Percentiles rank a stretch among this genome's conserved stretches.
phyloP scores from a whole-genome alignment of 2,329 filamentous ascomycete genomes.

The Fusarium pseudograminearum region DNA sequence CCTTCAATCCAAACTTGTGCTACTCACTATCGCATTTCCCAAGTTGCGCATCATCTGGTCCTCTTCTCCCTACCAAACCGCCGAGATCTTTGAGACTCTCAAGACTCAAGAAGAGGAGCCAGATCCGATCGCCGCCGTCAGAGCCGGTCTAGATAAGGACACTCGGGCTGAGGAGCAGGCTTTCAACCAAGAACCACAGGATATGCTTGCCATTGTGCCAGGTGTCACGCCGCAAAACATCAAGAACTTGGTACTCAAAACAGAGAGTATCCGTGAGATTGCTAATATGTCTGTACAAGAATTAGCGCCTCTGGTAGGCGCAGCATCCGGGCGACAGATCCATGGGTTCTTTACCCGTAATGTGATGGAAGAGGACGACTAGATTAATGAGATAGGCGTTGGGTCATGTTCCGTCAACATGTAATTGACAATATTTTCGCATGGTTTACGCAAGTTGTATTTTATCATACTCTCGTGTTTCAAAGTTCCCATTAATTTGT shows the following conservation, averaged over 20 bases:
- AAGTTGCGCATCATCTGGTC: conserved; percentile 94
- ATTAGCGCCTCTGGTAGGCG: conserved; percentile 80
- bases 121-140: conserved; percentile 87
- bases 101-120: conserved; percentile 92
- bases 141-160: conserved; percentile 74
- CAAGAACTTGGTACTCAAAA: conserved; percentile 76
- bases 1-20: conserved; percentile 89
- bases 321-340: conserved; percentile 80
- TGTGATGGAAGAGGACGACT: conserved; percentile 64
- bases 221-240: conserved; percentile 86
- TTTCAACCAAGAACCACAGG: conserved; percentile 88
- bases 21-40: conserved; percentile 92
- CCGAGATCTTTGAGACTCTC: conserved; percentile 94
- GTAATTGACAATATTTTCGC: no score
- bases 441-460: not conserved
- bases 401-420: not conserved
- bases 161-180: conserved; percentile 73
- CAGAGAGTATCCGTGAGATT: conserved; percentile 82
- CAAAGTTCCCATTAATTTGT: not conserved
- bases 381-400: not conserved
- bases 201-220: conserved; percentile 88
- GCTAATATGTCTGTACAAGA: conserved; percentile 86
- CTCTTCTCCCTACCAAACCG: conserved; percentile 91
- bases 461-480: not conserved
- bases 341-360: conserved; percentile 82